phyloP scores from a whole-genome alignment of 108 stramenopile genomes.

The Discostella stelligeroides region DNA sequence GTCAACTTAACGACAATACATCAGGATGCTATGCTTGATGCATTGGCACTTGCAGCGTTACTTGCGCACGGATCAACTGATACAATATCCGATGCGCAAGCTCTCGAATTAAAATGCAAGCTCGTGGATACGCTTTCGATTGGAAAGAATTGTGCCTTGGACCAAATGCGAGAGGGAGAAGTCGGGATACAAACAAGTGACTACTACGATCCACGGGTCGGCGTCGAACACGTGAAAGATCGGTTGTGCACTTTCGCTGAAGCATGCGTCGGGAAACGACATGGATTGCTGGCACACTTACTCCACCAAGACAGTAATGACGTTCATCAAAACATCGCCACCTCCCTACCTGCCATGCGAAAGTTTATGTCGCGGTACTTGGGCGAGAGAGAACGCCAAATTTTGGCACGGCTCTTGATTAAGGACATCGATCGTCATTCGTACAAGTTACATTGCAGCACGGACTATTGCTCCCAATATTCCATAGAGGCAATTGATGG shows the following conservation, averaged over 20 bases:
- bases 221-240: conserved; percentile 27
- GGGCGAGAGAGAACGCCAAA: conserved; percentile 45
- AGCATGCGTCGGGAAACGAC: conserved; percentile 17
- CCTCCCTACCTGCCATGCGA: conserved; percentile 20
- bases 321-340: conserved; percentile 5
- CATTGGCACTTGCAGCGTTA: conserved; percentile 28
- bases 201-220: conserved; percentile 6
- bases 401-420: conserved; percentile 49
- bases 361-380: conserved; percentile 32
- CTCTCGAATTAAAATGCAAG: conserved; percentile 52
- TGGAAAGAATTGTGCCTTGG: conserved; percentile 19
- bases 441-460: conserved; percentile 57
- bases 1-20: too few relatives aligned
- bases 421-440: conserved; percentile 53
- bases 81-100: conserved; percentile 40
- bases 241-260: conserved; percentile 31
- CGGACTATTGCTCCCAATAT: conserved; percentile 32
- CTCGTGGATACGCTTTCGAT: conserved; percentile 39
- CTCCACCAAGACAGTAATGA: conserved; percentile 16
- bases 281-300: conserved; percentile 19
- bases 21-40: conserved; percentile 35
- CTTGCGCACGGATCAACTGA: conserved; percentile 13
- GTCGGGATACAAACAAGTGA: too few relatives aligned
- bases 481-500: background rate
- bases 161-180: background rate